phyloP scores from a whole-genome alignment of 2,329 filamentous ascomycete genomes.

The Aspergillus sojae region DNA sequence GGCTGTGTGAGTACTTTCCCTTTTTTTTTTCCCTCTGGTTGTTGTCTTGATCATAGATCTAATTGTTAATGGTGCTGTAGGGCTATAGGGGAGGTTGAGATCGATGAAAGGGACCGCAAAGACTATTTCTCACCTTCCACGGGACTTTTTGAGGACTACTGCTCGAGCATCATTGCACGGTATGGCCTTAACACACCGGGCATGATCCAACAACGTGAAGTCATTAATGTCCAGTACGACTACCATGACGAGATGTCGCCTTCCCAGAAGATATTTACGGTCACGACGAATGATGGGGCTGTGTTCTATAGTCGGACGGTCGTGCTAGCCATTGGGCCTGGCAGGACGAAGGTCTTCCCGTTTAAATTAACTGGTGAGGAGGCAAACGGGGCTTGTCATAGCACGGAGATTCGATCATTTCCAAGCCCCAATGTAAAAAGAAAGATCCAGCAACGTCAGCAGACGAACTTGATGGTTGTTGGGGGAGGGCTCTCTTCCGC shows the following conservation, averaged over 20 bases:
- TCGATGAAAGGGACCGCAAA: conserved; percentile 68
- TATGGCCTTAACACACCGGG: conserved; percentile 59
- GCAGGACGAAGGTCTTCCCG: conserved; percentile 58
- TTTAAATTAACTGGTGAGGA: conserved; percentile 45
- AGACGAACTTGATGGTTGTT: conserved; percentile 70
- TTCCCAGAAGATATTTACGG: conserved; percentile 63
- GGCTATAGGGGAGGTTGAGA: conserved; percentile 46
- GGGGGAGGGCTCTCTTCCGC: conserved; percentile 77
- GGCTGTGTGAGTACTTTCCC: conserved; percentile 4
- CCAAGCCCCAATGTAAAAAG: conserved; percentile 56
- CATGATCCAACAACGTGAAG: conserved; percentile 62
- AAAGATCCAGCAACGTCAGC: conserved; percentile 54
- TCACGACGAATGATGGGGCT: conserved; percentile 58
- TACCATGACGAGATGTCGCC: conserved; percentile 46
- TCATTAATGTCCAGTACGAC: conserved; percentile 64
- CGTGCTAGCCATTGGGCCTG: conserved; percentile 71
- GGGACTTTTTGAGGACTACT: conserved; percentile 65
- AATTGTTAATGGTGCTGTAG: conserved; percentile 9
- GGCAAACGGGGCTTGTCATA: conserved; percentile 61
- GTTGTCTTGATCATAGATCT: not conserved
- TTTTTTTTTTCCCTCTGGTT: not conserved
- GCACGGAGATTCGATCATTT: conserved; percentile 63
- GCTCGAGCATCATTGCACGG: conserved; percentile 57
- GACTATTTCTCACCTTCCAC: conserved; percentile 70
- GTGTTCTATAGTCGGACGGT: conserved; percentile 63